Percentiles rank a stretch among this genome's conserved stretches.
Conservation (phyloP, 441 rosid genomes). For the Syzygium syzygioides region DNA sequence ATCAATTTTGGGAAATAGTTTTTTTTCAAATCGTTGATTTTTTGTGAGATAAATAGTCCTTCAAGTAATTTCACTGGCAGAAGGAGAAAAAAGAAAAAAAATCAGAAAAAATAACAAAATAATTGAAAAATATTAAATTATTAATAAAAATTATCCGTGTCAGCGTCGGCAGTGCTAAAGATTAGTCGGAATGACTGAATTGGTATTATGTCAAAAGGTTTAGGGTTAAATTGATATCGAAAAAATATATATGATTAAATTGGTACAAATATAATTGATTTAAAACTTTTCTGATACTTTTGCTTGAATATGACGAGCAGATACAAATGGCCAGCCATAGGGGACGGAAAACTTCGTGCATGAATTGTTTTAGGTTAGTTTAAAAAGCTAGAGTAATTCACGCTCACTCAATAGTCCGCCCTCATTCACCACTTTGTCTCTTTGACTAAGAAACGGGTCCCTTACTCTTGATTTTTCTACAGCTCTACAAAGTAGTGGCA, state of each 20-base stretch:
- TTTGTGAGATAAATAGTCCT: background rate
- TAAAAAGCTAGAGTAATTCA: background rate
- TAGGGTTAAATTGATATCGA: too few relatives aligned
- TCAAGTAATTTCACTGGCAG: background rate
- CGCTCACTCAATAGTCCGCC: background rate
- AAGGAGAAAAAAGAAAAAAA: background rate
- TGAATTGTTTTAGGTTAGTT: background rate
- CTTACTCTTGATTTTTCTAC: background rate
- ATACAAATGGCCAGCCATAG: background rate
- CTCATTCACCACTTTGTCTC: background rate
- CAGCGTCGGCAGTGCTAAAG: too few relatives aligned
- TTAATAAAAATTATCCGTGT: too few relatives aligned
- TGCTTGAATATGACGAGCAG: accelerated
- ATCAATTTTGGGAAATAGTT: background rate
- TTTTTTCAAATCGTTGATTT: background rate
- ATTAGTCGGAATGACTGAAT: too few relatives aligned
- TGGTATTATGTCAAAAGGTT: too few relatives aligned
- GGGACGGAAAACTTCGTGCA: background rate
- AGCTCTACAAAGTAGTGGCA: too few relatives aligned
- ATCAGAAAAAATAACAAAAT: too few relatives aligned
- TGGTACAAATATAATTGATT: too few relatives aligned
- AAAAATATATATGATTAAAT: too few relatives aligned
- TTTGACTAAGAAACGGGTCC: background rate
- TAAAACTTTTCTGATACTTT: too few relatives aligned
- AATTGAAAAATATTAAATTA: too few relatives aligned